phyloP scores from a whole-genome alignment of 148 eudicot species.

The Vaccinium myrtillus region DNA sequence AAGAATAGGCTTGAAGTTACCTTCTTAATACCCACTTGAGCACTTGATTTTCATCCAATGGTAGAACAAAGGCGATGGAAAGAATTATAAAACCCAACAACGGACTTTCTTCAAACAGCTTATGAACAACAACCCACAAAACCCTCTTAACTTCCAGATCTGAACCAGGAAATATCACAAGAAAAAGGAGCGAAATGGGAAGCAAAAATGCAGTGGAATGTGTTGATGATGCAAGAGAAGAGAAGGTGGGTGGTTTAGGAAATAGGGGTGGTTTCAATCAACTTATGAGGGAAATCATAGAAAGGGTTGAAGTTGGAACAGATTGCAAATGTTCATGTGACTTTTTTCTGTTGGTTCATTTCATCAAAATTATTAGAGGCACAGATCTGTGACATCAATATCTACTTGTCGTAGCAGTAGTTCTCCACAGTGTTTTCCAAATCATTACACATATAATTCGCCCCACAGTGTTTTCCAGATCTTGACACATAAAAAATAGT shows the following conservation, averaged over 20 bases:
- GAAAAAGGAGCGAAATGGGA: background rate
- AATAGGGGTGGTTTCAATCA: background rate
- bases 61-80: background rate
- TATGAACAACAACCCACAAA: background rate
- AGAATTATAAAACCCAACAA: background rate
- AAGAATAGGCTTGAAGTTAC: no score
- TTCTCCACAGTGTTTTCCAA: no score
- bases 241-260: background rate
- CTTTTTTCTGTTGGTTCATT: no score
- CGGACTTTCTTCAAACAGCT: background rate
- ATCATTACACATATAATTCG: no score
- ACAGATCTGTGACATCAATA: no score
- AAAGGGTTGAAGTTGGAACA: conserved; percentile 3
- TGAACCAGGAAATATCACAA: background rate
- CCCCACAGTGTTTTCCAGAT: no score
- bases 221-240: background rate
- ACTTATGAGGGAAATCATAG: background rate
- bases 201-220: background rate
- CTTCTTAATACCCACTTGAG: background rate
- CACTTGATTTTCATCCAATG: background rate
- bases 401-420: no score
- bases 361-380: no score
- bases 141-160: conserved; percentile 5
- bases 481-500: no score
- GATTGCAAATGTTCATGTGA: background rate